Conservation (phyloP, 2,329 filamentous ascomycete species). For the Knoxdaviesia capensis region DNA sequence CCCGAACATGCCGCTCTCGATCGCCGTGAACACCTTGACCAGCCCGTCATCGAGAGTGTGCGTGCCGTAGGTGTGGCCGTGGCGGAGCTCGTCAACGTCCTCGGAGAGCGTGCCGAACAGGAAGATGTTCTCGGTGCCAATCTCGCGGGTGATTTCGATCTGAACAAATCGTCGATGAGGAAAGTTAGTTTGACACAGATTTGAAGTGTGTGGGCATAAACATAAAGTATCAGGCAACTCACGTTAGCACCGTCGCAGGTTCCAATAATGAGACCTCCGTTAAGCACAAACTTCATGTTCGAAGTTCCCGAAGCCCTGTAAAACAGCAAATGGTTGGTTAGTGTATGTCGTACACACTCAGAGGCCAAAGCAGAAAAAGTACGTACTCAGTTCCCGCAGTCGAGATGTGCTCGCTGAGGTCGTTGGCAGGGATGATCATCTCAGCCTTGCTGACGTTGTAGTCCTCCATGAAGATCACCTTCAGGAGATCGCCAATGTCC, state of each 20-base stretch:
- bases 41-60: constrained; percentile 63
- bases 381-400: constrained; percentile 79
- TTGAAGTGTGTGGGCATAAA: background rate
- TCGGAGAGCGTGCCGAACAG: constrained; percentile 91
- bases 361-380: constrained; percentile 1
- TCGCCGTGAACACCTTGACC: constrained; percentile 62
- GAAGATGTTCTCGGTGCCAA: constrained; percentile 95
- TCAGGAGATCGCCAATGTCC: constrained; percentile 82
- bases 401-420: constrained; percentile 96
- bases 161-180: constrained; percentile 4
- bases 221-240: constrained; percentile 17
- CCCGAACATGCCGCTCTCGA: constrained; percentile 66
- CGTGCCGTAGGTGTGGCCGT: constrained; percentile 66
- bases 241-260: constrained; percentile 96
- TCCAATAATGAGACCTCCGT: constrained; percentile 90
- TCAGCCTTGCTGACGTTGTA: constrained; percentile 99
- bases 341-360: background rate
- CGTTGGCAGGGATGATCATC: constrained; percentile 83
- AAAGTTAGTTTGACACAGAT: constrained; percentile 3
- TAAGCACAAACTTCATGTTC: constrained; percentile 99
- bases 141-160: constrained; percentile 96
- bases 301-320: constrained; percentile 56
- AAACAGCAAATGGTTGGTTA: constrained; percentile 6
- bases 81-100: constrained; percentile 88
- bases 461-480: constrained; percentile 93